Evolutionary conservation across 1,284 basidiomycete species (phyloP).

Genomic region (Puccinia novopanici): DNA sequence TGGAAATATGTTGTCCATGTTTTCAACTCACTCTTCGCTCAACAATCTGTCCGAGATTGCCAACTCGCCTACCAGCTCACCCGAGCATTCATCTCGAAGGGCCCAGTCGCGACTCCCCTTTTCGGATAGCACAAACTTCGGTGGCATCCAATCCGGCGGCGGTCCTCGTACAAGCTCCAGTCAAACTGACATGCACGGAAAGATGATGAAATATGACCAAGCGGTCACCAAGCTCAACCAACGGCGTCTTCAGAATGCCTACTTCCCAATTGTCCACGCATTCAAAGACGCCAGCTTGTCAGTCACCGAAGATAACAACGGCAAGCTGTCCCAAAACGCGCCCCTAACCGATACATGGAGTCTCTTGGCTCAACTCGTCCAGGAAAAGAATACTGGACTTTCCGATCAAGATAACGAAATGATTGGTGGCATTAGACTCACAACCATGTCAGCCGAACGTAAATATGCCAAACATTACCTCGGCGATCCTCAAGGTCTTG

Average conservation of each 20-base stretch:
- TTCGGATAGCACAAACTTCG: conserved; percentile 38
- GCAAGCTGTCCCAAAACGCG: conserved; percentile 56
- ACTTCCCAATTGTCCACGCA: conserved; percentile 73
- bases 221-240: conserved; percentile 74
- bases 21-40: conserved; percentile 47
- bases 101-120: conserved; percentile 49
- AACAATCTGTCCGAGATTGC: conserved; percentile 34
- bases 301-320: conserved; percentile 60
- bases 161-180: conserved; percentile 57
- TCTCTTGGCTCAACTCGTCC: conserved; percentile 61
- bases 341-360: conserved; percentile 60
- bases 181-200: conserved; percentile 71
- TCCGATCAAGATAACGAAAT: conserved; percentile 35
- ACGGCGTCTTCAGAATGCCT: conserved; percentile 70
- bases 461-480: conserved; percentile 62
- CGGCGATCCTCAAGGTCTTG: conserved; percentile 60
- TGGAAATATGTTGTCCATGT: conserved; percentile 35
- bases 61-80: conserved; percentile 33
- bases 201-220: conserved; percentile 92
- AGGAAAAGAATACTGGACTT: conserved; percentile 61
- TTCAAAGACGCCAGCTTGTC: conserved; percentile 65
- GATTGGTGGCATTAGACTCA: conserved; percentile 55
- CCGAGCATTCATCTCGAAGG: conserved; percentile 48
- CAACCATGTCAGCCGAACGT: conserved; percentile 57
- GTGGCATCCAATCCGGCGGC: conserved; percentile 35